Conservation (phyloP, 306 rosid genomes). For the Gillenia trifoliata region DNA sequence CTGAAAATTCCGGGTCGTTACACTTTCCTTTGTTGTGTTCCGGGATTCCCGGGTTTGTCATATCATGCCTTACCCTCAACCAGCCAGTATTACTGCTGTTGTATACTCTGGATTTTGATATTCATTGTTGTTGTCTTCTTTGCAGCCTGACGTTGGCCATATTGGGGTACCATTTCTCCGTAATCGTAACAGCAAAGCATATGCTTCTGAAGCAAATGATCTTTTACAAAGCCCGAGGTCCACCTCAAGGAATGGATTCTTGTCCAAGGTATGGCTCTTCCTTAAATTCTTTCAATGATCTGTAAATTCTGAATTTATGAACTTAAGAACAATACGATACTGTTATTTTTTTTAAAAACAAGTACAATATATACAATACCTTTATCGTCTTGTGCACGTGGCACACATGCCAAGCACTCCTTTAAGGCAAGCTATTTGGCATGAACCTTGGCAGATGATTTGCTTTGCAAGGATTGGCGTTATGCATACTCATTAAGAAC, state of each 20-base stretch:
- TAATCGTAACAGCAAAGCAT: conserved; percentile 38
- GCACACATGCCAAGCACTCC: not conserved
- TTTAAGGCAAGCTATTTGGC: not conserved
- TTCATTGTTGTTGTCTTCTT: conserved; percentile 22
- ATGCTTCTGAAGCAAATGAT: conserved; percentile 56
- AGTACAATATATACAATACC: too few relatives aligned
- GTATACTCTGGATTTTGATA: conserved; percentile 3
- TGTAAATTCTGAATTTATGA: not conserved
- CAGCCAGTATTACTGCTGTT: conserved; percentile 1
- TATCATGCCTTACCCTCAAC: not conserved
- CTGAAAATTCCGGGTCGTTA: not conserved
- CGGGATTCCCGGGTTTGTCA: not conserved
- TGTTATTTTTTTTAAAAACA: not conserved
- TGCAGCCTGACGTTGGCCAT: conserved; percentile 54
- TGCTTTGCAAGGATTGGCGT: not conserved
- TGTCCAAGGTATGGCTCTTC: conserved; percentile 58
- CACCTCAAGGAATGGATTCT: conserved; percentile 49
- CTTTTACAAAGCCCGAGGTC: conserved; percentile 50
- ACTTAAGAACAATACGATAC: not conserved
- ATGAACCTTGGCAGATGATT: not conserved
- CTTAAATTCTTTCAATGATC: not conserved
- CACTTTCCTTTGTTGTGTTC: not conserved
- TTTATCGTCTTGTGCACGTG: not conserved
- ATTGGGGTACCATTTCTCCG: conserved; percentile 37
- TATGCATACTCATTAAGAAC: not conserved